A percentile compares a stretch with the other conserved stretches of the same genome.
Evolutionary conservation across 805 yeast genomes (phyloP).

Genomic region (Lachancea lanzarotensis): DNA sequence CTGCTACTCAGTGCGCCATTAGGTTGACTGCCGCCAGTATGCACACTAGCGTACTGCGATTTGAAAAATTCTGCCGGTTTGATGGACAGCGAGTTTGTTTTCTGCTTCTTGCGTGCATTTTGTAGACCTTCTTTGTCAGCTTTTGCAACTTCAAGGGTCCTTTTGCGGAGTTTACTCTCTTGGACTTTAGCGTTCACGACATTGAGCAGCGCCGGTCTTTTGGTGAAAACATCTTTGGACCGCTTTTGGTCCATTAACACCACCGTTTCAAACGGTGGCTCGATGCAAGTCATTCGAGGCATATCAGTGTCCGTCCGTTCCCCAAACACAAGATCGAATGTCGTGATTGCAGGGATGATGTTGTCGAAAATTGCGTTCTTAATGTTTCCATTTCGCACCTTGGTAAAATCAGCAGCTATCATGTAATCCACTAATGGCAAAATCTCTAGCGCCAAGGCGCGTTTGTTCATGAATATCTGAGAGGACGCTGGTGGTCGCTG

Average conservation of each 20-base stretch:
- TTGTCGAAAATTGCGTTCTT: slow-evolving; percentile 30
- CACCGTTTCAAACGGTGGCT: slow-evolving; percentile 27
- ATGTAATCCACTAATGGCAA: slow-evolving; percentile 34
- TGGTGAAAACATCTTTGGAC: slow-evolving; percentile 19
- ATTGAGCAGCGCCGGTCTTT: slow-evolving; percentile 21
- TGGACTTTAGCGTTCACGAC: slow-evolving; percentile 28
- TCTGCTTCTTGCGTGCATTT: slow-evolving; percentile 17
- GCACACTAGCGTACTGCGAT: slow-evolving; percentile 34
- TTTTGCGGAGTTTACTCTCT: slow-evolving; percentile 28
- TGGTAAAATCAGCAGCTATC: slow-evolving; percentile 20
- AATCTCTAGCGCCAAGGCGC: slow-evolving; percentile 25
- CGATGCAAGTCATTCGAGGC: slow-evolving; percentile 17
- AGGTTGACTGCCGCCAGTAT: not conserved
- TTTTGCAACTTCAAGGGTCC: slow-evolving; percentile 23
- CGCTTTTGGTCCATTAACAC: slow-evolving; percentile 22
- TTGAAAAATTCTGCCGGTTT: slow-evolving; percentile 38
- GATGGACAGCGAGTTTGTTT: slow-evolving; percentile 13
- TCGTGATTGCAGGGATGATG: slow-evolving; percentile 35
- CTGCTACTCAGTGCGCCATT: not conserved
- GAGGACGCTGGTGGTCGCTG: slow-evolving; percentile 12
- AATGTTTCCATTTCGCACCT: slow-evolving; percentile 21
- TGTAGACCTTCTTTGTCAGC: slow-evolving; percentile 17
- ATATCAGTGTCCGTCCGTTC: slow-evolving; percentile 22
- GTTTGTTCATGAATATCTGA: slow-evolving; percentile 17
- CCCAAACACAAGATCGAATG: slow-evolving; percentile 38